phyloP scores from a whole-genome alignment of 257 asterid genomes.

The Anisodus tanguticus region DNA sequence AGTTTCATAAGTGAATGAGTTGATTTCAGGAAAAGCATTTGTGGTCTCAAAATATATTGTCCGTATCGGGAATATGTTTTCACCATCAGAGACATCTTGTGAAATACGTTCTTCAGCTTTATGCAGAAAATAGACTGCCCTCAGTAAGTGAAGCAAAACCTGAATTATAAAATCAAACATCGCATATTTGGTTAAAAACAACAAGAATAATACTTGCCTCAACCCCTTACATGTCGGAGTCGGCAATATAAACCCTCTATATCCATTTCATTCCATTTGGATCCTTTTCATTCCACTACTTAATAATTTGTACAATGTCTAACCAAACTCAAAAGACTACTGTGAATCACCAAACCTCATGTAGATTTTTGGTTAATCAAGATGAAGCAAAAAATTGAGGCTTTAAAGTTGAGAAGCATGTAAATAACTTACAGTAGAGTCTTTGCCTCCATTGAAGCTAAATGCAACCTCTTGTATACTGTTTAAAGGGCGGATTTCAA shows the following conservation, averaged over 20 bases:
- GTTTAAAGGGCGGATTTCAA: constrained; percentile 25
- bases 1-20: constrained; percentile 82
- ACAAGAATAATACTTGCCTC: neutral
- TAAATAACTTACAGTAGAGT: constrained; percentile 75
- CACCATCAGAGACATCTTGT: constrained; percentile 48
- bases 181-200: neutral
- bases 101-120: constrained; percentile 44
- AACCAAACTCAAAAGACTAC: neutral
- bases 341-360: neutral
- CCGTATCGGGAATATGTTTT: constrained; percentile 61
- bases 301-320: neutral
- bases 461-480: constrained; percentile 89
- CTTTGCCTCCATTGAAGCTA: constrained; percentile 98
- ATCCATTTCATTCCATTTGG: neutral
- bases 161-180: constrained; percentile 37
- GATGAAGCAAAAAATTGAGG: constrained; percentile 2
- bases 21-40: constrained; percentile 88
- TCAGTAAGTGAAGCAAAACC: constrained; percentile 89
- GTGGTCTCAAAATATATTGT: constrained; percentile 87
- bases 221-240: neutral
- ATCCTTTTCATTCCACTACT: neutral
- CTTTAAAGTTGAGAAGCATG: neutral
- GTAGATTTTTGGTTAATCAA: neutral
- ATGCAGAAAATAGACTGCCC: constrained; percentile 83
- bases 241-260: neutral